phyloP scores from a whole-genome alignment of 257 asterid species.

The Penstemon eatonii region DNA sequence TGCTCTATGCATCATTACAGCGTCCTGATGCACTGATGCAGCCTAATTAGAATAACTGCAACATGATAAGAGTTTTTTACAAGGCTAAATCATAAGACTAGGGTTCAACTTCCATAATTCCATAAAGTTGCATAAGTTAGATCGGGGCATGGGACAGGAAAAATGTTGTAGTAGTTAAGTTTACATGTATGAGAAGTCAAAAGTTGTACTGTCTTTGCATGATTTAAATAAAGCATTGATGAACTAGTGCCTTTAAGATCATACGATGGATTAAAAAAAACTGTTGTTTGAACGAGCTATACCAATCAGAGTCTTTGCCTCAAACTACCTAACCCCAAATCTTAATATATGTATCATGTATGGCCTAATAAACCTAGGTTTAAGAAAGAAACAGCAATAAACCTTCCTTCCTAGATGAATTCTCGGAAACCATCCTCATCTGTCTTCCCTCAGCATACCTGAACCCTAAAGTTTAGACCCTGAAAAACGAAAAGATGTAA shows the following conservation, averaged over 20 bases:
- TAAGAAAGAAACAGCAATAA: background rate
- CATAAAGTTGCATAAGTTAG: background rate
- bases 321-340: background rate
- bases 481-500: background rate
- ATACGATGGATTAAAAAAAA: background rate
- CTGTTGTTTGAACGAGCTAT: background rate
- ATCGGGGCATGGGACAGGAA: constrained; percentile 3
- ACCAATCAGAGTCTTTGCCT: background rate
- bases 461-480: background rate
- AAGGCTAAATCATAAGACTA: background rate
- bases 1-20: background rate
- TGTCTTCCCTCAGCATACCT: background rate
- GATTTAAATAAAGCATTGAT: background rate
- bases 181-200: constrained; percentile 1
- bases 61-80: too few relatives aligned
- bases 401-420: constrained; percentile 1
- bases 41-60: background rate
- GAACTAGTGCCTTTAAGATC: background rate
- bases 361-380: background rate
- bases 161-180: background rate
- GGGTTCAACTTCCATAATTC: constrained; percentile 2
- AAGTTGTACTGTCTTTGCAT: background rate
- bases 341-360: background rate
- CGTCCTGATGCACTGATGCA: background rate
- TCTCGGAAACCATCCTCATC: background rate